Conservation (phyloP, 2,329 filamentous ascomycete genomes). For the Colletotrichum destructivum region DNA sequence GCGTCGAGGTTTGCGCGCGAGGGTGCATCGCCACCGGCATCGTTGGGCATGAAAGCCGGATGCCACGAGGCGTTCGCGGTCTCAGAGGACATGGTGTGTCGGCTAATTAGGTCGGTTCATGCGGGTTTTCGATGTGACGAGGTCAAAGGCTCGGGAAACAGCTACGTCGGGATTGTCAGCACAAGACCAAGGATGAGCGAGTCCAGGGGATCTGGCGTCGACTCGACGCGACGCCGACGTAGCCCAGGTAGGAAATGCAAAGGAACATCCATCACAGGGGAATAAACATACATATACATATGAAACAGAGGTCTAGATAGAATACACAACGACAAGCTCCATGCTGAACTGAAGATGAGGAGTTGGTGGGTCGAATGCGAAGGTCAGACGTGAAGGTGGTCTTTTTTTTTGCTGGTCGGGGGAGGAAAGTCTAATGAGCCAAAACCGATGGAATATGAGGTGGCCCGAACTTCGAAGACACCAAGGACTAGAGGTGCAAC, state of each 20-base stretch:
- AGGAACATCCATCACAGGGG: neutral
- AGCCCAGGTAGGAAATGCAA: neutral
- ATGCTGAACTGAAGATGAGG: slow-evolving; percentile 33
- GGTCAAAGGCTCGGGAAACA: slow-evolving; percentile 43
- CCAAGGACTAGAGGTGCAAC: neutral
- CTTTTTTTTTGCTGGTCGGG: slow-evolving; percentile 16
- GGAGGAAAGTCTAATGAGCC: slow-evolving; percentile 32
- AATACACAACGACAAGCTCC: slow-evolving; percentile 36
- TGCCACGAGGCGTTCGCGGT: slow-evolving; percentile 56
- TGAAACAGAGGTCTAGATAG: slow-evolving; percentile 37
- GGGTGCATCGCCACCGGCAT: slow-evolving; percentile 42
- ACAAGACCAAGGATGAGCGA: slow-evolving; percentile 40
- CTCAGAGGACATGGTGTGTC: slow-evolving; percentile 56
- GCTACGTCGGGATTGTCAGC: slow-evolving; percentile 48
- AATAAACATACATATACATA: slow-evolving; percentile 40
- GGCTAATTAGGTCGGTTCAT: slow-evolving; percentile 42
- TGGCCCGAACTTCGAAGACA: slow-evolving; percentile 17
- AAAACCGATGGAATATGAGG: slow-evolving; percentile 22
- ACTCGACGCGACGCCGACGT: slow-evolving; percentile 32
- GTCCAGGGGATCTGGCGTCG: slow-evolving; percentile 28
- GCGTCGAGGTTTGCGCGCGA: slow-evolving; percentile 18
- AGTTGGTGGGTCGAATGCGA: slow-evolving; percentile 30
- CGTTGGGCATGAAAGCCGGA: slow-evolving; percentile 58
- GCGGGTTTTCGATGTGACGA: slow-evolving; percentile 26
- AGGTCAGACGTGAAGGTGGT: slow-evolving; percentile 23